phyloP scores from a whole-genome alignment of 2,329 filamentous ascomycete species.

The Pyrenochaeta sp. region DNA sequence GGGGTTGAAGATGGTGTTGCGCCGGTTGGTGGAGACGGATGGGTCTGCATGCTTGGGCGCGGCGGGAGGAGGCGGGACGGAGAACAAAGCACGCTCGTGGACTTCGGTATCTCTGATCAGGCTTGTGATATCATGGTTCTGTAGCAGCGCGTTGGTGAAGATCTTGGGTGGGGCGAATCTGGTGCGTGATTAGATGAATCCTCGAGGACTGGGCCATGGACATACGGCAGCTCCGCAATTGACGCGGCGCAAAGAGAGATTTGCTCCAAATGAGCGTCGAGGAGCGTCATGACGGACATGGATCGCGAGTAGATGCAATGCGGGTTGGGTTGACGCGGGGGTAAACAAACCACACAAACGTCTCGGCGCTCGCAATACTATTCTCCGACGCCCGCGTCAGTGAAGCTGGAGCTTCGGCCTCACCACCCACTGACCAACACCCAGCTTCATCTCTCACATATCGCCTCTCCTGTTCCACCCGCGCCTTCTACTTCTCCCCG shows the following conservation, averaged over 20 bases:
- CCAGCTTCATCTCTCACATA: constrained; percentile 14
- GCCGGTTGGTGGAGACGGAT: constrained; percentile 52
- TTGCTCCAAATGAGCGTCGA: constrained; percentile 60
- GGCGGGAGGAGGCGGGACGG: constrained; percentile 75
- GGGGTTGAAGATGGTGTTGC: constrained; percentile 59
- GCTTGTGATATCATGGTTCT: constrained; percentile 88
- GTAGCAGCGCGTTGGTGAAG: constrained; percentile 92
- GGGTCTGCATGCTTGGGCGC: constrained; percentile 56
- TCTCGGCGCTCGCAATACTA: constrained; percentile 20
- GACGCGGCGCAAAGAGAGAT: constrained; percentile 59
- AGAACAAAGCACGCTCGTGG: constrained; percentile 95
- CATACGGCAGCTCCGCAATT: constrained; percentile 57
- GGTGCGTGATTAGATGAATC: constrained; percentile 28
- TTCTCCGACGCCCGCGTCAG: constrained; percentile 23
- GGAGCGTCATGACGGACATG: constrained; percentile 50
- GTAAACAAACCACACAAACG: constrained; percentile 20
- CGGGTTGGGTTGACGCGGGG: constrained; percentile 13
- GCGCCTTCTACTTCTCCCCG: constrained; percentile 22
- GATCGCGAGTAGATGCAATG: background rate
- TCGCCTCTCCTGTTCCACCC: constrained; percentile 14
- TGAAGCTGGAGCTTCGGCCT: constrained; percentile 23
- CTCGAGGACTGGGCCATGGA: constrained; percentile 2
- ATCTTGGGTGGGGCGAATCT: constrained; percentile 92
- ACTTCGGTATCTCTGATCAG: constrained; percentile 94
- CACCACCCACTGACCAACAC: constrained; percentile 31